Evolutionary conservation across 495 filamentous ascomycete genomes (phyloP), one percentile per base, ranked within the genome.

Genomic region (Xanthoparmelia taractica): DNA sequence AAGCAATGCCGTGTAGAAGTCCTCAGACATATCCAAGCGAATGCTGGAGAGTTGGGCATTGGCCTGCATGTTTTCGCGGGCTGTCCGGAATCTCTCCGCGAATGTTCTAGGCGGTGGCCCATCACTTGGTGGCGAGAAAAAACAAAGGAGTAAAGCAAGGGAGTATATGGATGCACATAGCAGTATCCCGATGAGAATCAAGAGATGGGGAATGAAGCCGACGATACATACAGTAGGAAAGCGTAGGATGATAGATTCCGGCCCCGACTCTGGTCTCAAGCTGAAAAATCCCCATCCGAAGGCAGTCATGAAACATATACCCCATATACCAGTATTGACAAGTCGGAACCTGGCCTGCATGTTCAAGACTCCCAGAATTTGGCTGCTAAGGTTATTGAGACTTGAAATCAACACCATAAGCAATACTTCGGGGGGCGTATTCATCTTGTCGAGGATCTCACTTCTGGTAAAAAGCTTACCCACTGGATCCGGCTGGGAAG

Each of bases 201-300:
- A 76, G 2, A 97, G 74, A 70, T 98, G 95, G 0, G 94, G 94
- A 50, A 97, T 89, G 69, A 97, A 96, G 1, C 93, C 92, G 48
- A 98, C 85, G 55, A 97, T 90, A 72, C 89, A 96, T 38, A 97
- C 92, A 0, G 92, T 97, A 23, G 94, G 94, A 66, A 93, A 96
- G 61, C 87, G 82, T 18, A 96, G 80, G 10, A 87, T 75, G 8
- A 83, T 74, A 4, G 72, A 69, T 58, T 70, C 69, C 15, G 50
- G 52, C 23, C 70, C 52, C 34, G 55, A 52, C 40, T 68, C 40
- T 17, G 40, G 6, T 60, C 82, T 84, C 58, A 87, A 85, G 48
- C 76, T 78, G 48, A 83, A 69, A 36, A 89, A 80, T 45, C 88
- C 89, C 82, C 87, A 89, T 1, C 84, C 73, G 65, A 96, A 88